phyloP scores from a whole-genome alignment of 2,329 filamentous ascomycete species.

The Phaeosphaeria sp. region DNA sequence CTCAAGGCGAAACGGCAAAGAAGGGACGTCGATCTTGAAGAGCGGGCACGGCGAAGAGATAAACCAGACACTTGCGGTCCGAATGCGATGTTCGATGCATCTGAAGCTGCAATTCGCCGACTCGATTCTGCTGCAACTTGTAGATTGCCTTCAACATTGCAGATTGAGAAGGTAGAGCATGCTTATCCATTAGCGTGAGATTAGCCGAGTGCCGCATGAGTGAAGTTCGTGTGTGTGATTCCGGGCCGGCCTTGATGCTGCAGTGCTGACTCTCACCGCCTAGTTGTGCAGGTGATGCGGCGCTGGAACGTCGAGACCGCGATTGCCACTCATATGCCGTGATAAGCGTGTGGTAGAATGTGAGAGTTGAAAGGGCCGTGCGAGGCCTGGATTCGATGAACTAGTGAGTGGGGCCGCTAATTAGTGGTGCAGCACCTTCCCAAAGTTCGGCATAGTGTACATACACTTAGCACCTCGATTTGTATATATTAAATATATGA shows the following conservation, averaged over 20 bases:
- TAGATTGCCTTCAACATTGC: not conserved
- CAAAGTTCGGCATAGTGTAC: no score
- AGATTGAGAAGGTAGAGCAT: not conserved
- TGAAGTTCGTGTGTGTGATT: not conserved
- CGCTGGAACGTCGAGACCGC: not conserved
- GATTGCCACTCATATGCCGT: not conserved
- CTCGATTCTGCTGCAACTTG: no score
- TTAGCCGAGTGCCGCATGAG: not conserved
- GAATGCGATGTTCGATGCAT: not conserved
- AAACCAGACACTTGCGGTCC: not conserved
- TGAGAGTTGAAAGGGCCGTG: no score
- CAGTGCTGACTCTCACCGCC: slow-evolving; percentile 11
- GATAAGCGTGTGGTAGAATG: not conserved
- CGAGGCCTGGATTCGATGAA: not conserved
- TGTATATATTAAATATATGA: not conserved
- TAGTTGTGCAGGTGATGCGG: not conserved
- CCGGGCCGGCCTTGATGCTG: slow-evolving; percentile 2
- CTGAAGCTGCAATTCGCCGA: not conserved
- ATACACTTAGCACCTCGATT: no score
- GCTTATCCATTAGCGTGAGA: slow-evolving; percentile 3
- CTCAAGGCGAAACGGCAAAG: not conserved
- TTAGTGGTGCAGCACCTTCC: not conserved
- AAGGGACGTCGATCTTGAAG: not conserved
- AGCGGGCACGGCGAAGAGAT: not conserved
- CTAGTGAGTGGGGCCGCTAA: not conserved